Conservation (phyloP, 257 asterid species). For the Solanum chiquidenum region DNA sequence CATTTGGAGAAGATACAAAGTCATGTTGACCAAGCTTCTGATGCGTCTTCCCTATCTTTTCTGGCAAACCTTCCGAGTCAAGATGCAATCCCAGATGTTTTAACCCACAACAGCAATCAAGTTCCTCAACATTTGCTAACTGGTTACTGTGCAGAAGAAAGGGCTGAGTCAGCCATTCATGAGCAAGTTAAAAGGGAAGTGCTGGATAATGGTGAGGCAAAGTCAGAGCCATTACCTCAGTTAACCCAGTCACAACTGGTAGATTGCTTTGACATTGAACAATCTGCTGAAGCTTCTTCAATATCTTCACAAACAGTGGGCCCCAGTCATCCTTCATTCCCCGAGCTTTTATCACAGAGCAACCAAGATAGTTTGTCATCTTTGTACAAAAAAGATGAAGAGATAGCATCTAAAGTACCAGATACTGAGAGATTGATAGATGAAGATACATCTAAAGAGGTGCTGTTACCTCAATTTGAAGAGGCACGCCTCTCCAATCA, state of each 20-base stretch:
- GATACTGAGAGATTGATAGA: conserved; percentile 16
- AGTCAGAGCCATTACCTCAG: neutral
- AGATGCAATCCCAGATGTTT: neutral
- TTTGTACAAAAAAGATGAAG: conserved; percentile 20
- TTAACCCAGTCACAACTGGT: neutral
- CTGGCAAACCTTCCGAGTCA: conserved; percentile 7
- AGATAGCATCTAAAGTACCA: conserved; percentile 9
- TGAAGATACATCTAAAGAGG: conserved; percentile 10
- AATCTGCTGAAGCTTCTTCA: neutral
- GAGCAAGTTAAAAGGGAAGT: neutral
- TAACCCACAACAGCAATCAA: neutral
- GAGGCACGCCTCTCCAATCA: conserved; percentile 18
- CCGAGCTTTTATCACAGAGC: neutral
- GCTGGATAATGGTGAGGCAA: neutral
- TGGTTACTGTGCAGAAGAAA: neutral
- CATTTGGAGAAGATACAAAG: conserved; percentile 13
- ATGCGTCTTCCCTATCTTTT: conserved; percentile 13
- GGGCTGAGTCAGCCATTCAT: neutral
- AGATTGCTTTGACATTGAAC: neutral
- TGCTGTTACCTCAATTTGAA: conserved; percentile 11
- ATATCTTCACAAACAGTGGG: neutral
- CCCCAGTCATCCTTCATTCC: conserved; percentile 1
- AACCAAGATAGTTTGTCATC: conserved; percentile 9
- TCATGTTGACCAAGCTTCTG: conserved; percentile 8
- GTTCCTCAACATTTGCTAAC: neutral